A percentile compares a stretch with the other conserved stretches of the same genome.
phyloP scores from a whole-genome alignment of 371 early-diverging fungal genomes.

The Mucor lusitanicus region DNA sequence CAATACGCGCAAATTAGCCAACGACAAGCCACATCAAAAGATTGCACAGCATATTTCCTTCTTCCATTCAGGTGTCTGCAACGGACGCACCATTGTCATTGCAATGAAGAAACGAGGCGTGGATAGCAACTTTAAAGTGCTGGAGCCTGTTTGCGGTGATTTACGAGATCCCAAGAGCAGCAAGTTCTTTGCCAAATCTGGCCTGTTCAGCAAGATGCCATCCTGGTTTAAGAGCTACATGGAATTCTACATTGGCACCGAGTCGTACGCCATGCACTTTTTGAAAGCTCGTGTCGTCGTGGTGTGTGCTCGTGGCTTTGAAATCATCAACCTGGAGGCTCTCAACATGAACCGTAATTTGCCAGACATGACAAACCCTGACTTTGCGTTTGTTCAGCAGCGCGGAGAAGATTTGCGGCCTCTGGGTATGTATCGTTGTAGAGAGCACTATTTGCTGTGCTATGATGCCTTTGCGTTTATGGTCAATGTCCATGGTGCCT shows the following conservation, averaged over 20 bases:
- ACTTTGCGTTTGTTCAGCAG: slow-evolving; percentile 41
- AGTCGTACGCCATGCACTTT: slow-evolving; percentile 72
- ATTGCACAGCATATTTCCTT: slow-evolving; percentile 70
- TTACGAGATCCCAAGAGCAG: slow-evolving; percentile 54
- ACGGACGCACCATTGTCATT: slow-evolving; percentile 61
- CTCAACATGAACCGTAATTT: slow-evolving; percentile 62
- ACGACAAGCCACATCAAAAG: slow-evolving; percentile 45
- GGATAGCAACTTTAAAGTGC: slow-evolving; percentile 44
- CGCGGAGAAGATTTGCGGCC: slow-evolving; percentile 56
- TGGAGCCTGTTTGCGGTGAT: slow-evolving; percentile 51
- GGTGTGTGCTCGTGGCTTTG: slow-evolving; percentile 83
- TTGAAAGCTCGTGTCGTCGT: slow-evolving; percentile 75
- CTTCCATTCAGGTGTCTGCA: slow-evolving; percentile 73
- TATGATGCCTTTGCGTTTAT: slow-evolving; percentile 92
- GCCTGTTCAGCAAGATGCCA: slow-evolving; percentile 45
- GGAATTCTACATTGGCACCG: slow-evolving; percentile 86
- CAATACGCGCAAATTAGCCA: slow-evolving; percentile 14
- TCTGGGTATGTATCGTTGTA: slow-evolving; percentile 80
- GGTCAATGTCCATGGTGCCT: slow-evolving; percentile 69
- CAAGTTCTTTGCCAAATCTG: slow-evolving; percentile 35
- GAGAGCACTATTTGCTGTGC: slow-evolving; percentile 84
- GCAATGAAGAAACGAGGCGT: slow-evolving; percentile 57
- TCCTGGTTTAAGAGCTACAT: slow-evolving; percentile 45
- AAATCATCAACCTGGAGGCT: slow-evolving; percentile 80
- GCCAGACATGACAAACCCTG: slow-evolving; percentile 39